A percentile compares a stretch with the other conserved stretches of the same genome.
Evolutionary conservation across 768 basidiomycete genomes (phyloP).

Genomic region (Russula lepida): DNA sequence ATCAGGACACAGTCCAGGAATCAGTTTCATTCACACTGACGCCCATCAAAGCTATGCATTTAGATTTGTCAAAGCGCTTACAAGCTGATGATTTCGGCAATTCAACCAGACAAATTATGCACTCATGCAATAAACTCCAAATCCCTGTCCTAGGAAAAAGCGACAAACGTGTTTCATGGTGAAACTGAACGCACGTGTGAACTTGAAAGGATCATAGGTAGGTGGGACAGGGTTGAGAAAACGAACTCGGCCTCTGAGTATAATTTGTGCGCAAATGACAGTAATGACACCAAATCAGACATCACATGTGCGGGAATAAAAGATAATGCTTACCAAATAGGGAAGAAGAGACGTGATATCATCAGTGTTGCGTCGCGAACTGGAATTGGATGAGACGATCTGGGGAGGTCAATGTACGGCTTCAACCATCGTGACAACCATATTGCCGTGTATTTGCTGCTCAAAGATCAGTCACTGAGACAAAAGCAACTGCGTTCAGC

Average conservation of each 20-base stretch:
- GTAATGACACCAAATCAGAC: slow-evolving; percentile 21
- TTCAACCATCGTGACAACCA: too few species aligned
- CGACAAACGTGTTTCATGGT: background rate
- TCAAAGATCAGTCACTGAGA: background rate
- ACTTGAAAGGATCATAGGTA: slow-evolving; percentile 39
- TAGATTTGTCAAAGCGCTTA: background rate
- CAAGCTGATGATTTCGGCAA: background rate
- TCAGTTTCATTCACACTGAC: background rate
- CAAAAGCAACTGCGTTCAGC: slow-evolving; percentile 14
- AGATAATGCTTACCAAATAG: slow-evolving; percentile 37
- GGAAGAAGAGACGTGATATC: too few species aligned
- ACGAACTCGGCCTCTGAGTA: slow-evolving; percentile 48
- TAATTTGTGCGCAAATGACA: slow-evolving; percentile 49
- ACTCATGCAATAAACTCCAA: slow-evolving; percentile 27
- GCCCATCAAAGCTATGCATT: background rate
- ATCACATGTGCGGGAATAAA: background rate
- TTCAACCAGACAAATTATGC: background rate
- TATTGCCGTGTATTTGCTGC: too few species aligned
- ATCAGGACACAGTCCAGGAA: background rate
- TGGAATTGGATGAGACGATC: too few species aligned
- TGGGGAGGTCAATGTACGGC: too few species aligned
- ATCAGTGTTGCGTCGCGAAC: too few species aligned
- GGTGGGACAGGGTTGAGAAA: too few species aligned
- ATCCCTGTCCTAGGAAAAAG: slow-evolving; percentile 25
- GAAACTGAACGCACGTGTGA: slow-evolving; percentile 40